Percentiles rank a stretch among this genome's conserved stretches.
phyloP scores from a whole-genome alignment of 2,329 filamentous ascomycete species.

The Penicillium sp. region DNA sequence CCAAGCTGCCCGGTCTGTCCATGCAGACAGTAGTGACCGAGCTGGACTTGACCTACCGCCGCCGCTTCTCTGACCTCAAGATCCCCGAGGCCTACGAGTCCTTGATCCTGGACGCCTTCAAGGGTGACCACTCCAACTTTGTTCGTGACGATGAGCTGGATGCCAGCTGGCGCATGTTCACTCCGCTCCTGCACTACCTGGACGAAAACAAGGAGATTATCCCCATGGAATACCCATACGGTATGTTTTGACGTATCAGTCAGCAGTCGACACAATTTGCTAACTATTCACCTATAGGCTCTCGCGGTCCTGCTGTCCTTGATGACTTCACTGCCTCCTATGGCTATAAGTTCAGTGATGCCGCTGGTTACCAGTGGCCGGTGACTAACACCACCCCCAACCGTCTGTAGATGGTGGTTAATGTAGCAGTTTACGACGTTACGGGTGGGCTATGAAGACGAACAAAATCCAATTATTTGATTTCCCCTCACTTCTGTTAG shows the following conservation, averaged over 20 bases:
- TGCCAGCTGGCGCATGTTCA: slow-evolving; percentile 98
- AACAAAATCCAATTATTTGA: slow-evolving; percentile 23
- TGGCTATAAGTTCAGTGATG: slow-evolving; percentile 98
- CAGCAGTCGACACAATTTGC: not conserved
- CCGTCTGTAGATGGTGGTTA: slow-evolving; percentile 66
- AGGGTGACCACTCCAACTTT: slow-evolving; percentile 99
- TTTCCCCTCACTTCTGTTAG: slow-evolving; percentile 14
- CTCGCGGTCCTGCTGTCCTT: slow-evolving; percentile 89
- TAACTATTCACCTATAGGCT: slow-evolving; percentile 59
- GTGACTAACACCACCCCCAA: slow-evolving; percentile 69
- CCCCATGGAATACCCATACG: slow-evolving; percentile 99
- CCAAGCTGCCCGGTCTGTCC: slow-evolving; percentile 93
- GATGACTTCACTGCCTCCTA: slow-evolving; percentile 98
- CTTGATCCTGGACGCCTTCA: slow-evolving; percentile 92
- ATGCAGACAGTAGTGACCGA: slow-evolving; percentile 99
- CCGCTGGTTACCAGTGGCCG: slow-evolving; percentile 93
- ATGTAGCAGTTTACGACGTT: slow-evolving; percentile 25
- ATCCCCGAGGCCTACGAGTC: slow-evolving; percentile 99
- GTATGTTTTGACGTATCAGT: slow-evolving; percentile 55
- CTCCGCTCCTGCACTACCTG: slow-evolving; percentile 93
- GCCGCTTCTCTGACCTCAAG: slow-evolving; percentile 98
- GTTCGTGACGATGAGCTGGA: slow-evolving; percentile 95
- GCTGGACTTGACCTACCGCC: slow-evolving; percentile 95
- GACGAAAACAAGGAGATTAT: slow-evolving; percentile 99
- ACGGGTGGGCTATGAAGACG: slow-evolving; percentile 23